These are phyloP conservation scores for Cladosporium velox DNA, from an alignment of 2,329 filamentous ascomycete species.

Conservation along the genomic window DNA sequence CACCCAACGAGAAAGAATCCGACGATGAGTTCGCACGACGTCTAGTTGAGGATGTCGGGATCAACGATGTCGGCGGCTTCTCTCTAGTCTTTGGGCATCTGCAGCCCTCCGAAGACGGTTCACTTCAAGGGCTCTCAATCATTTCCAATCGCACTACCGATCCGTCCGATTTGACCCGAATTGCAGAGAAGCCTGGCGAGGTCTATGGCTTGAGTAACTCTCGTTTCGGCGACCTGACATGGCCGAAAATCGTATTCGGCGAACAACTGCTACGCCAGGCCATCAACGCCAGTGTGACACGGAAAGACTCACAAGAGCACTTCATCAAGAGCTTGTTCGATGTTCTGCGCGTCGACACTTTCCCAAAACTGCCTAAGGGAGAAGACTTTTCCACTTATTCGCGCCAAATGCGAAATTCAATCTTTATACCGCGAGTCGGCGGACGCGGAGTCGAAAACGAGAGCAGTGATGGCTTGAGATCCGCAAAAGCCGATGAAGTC, in stretches of 20 bases:
- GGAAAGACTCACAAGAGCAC: conserved; percentile 47
- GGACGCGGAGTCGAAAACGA: conserved; percentile 45
- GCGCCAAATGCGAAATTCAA: conserved; percentile 58
- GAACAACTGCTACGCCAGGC: conserved; percentile 55
- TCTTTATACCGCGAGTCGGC: conserved; percentile 61
- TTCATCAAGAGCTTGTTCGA: conserved; percentile 56
- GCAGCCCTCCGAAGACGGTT: conserved; percentile 7
- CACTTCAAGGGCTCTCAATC: conserved; percentile 51
- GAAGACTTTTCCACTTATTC: conserved; percentile 59
- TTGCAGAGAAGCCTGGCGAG: conserved; percentile 51
- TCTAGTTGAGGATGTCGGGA: conserved; percentile 56
- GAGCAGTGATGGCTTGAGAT: conserved; percentile 45
- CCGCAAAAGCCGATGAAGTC: conserved; percentile 32
- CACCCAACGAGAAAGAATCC: conserved; percentile 41
- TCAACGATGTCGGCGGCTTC: conserved; percentile 63
- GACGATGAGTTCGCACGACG: conserved; percentile 56
- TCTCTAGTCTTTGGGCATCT: conserved; percentile 58
- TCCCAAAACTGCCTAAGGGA: conserved; percentile 53
- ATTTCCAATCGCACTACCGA: conserved; percentile 63
- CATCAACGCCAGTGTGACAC: conserved; percentile 47
- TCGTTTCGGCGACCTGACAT: conserved; percentile 58
- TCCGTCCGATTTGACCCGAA: conserved; percentile 53
- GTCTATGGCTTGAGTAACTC: conserved; percentile 64
- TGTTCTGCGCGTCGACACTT: conserved; percentile 56
- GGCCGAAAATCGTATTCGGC: conserved; percentile 63